Conservation (phyloP, 257 asterid genomes). For the Solanum gracilifrons region DNA sequence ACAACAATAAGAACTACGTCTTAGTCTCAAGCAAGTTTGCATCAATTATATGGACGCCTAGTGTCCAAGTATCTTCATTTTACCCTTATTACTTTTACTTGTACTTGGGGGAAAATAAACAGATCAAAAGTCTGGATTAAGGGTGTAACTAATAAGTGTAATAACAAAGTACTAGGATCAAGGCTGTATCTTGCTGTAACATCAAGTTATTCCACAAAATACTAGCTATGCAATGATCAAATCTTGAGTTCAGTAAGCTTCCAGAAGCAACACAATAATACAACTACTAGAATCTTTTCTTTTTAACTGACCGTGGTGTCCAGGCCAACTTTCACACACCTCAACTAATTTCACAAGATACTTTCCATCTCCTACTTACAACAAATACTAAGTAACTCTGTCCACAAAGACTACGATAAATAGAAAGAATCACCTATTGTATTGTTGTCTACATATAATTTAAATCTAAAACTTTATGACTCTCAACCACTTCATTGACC, state of each 20-base stretch:
- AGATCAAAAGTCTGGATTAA: neutral
- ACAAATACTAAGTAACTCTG: no score
- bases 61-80: neutral
- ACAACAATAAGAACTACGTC: neutral
- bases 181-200: neutral
- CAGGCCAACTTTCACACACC: no score
- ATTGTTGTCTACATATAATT: no score
- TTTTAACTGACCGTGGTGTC: no score
- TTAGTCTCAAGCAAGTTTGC: neutral
- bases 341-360: no score
- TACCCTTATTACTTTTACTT: neutral
- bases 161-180: neutral
- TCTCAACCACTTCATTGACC: no score
- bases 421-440: no score
- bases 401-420: no score
- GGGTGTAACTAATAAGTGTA: neutral
- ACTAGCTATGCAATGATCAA: neutral
- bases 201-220: neutral
- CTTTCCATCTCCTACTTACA: no score
- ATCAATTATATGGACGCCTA: neutral
- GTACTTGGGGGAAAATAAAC: neutral
- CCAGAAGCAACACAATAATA: neutral
- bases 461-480: no score
- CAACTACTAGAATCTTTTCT: neutral
- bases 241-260: neutral